Base-by-base conservation (phyloP, 331 rosid species). In the Arachis monticola region DNA sequence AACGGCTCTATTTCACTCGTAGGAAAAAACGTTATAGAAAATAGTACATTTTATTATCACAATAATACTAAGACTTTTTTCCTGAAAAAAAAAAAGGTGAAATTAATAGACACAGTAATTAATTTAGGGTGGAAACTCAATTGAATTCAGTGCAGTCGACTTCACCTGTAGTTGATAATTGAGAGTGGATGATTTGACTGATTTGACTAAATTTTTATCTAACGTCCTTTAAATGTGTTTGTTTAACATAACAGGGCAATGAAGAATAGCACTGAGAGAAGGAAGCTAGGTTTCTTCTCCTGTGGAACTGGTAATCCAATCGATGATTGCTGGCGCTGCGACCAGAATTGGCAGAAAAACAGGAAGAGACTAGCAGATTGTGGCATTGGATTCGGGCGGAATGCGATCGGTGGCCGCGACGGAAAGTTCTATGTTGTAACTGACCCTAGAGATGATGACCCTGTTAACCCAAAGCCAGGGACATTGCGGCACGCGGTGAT, bases 311-410 rank as follows among this genome's bases (percentile, higher is more conserved):
- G 97, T 7, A 94, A 94, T 67, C 99, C 99, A 5, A 87, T 94
- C 67, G 99, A 94, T 77, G 99, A 94, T 77, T 94, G 99, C 83
- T 94, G 99, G 99, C 95, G 99, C 22, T 94, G 99, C 17, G 97
- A 94, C 51, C 59, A 89, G 27, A 76, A 85, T 55, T 94, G 99
- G 99, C 96, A 90, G 0, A 76, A 75, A 3, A 90, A 94, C 91
- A 83, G 99, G 73, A 94, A 94, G 89, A 95, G 96, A 40, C 96
- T 94, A 2, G 99, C 99, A 12, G 92, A 94, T 62, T 94, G 99
- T 45, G 97, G 99, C 68, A 94, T 94, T 69, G 99, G 99, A 27
- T 94, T 94, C 44, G 99, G 99, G 0, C 80, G 97, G 35, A 94
- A 91, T 6, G 97, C 99, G n/a, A 78, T 94, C 2, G 99, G 99